Evolutionary conservation across 176 grass and related monocot species (phyloP), one percentile per base, ranked within the genome.

Genomic region (Avena insularis): DNA sequence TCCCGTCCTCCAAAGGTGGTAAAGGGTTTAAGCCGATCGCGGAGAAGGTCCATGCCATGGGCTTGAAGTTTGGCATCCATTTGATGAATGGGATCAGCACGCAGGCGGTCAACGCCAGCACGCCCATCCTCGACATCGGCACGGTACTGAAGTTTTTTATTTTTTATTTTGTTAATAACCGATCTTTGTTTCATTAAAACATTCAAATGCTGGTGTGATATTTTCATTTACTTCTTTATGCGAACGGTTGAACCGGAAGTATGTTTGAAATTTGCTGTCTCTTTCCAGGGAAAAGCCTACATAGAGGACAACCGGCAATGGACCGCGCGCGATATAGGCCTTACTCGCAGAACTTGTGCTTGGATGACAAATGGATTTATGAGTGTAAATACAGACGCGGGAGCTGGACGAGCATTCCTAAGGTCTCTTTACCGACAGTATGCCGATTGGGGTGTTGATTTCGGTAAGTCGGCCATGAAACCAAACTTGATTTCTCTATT

Each of bases 21-120:
- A 84, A 83, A 71, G 95, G 93, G 21, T 93, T 98, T 54, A 71
- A 83, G 61, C 87, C 87, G 70, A 62, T 98, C 73, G 87, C 90
- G 0, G 74, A 67, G 19, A 93, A 86, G 81, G 90, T 98, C 85
- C 95, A 98, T 78, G 47, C 67, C 46, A 92, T 98, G 91, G 91
- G 91, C 60, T 91, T 98, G 78, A 95, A 95, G 80, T 98, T 98
- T 16, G 95, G 95, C 66, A 93, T 98, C 83, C 95, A 95, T 88
- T 77, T 98, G 56, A 98, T 98, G 95, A 92, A 94, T 84, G 95
- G 95, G 19, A 93, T 98, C 79, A 98, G 88, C 58, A 87, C 79
- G 2, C 79, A 98, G 23, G 91, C 93, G 20, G 81, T 98, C 11
- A 82, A 95, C 59, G 77, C 82, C 20, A 89, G 72, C 78, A 90